phyloP scores from a whole-genome alignment of 768 basidiomycete species.

The Tylopilus sp. region DNA sequence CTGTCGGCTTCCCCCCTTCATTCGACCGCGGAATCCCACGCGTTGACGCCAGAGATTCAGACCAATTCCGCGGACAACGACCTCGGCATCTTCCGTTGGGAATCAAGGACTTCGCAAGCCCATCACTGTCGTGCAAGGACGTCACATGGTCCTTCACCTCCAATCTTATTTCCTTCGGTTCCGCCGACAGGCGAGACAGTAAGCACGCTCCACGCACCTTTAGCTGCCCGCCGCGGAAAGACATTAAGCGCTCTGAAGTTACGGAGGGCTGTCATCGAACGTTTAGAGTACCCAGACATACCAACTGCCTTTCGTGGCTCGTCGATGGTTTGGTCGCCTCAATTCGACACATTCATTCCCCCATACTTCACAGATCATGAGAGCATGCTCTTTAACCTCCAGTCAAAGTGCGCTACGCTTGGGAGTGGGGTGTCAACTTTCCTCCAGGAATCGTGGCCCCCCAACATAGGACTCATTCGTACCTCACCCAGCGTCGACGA shows the following conservation, averaged over 20 bases:
- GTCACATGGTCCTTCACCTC: background rate
- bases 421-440: slow-evolving; percentile 11
- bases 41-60: background rate
- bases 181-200: background rate
- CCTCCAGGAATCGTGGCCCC: slow-evolving; percentile 1
- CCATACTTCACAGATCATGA: slow-evolving; percentile 29
- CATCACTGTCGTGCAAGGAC: background rate
- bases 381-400: slow-evolving; percentile 37
- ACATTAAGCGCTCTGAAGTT: slow-evolving; percentile 28
- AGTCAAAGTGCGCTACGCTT: slow-evolving; percentile 31
- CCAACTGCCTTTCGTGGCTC: slow-evolving; percentile 43
- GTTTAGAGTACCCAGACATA: slow-evolving; percentile 37
- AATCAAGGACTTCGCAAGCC: slow-evolving; percentile 1
- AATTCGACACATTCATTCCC: slow-evolving; percentile 16
- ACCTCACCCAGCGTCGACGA: slow-evolving; percentile 29
- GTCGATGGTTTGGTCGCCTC: slow-evolving; percentile 30
- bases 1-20: background rate
- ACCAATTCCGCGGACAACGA: slow-evolving; percentile 9
- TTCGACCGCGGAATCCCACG: background rate
- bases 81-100: slow-evolving; percentile 2
- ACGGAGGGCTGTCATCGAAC: slow-evolving; percentile 16
- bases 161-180: background rate
- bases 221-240: slow-evolving; percentile 41
- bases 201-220: slow-evolving; percentile 17
- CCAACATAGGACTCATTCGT: background rate